These are phyloP conservation scores for Leccinum broughii DNA, from an alignment of 768 basidiomycete species.

Conservation along the genomic window DNA sequence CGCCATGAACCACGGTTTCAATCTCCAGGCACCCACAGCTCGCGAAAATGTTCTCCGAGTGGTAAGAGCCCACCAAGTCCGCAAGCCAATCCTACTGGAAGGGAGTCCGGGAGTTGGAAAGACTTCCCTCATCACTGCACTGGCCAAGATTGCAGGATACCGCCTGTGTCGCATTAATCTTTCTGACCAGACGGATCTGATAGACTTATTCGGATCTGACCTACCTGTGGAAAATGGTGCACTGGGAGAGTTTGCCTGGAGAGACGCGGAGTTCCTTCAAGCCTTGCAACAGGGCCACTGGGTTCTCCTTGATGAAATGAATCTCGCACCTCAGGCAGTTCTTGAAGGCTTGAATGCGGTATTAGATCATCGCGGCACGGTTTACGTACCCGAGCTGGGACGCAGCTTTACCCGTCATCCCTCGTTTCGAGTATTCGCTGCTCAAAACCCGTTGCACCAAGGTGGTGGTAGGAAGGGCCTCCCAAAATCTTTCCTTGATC, in stretches of 20 bases:
- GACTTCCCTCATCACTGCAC: constrained; percentile 86
- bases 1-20: constrained; percentile 53
- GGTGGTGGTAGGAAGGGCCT: constrained; percentile 97
- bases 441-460: constrained; percentile 95
- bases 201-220: constrained; percentile 95
- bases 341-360: constrained; percentile 97
- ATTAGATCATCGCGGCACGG: constrained; percentile 91
- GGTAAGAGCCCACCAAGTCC: constrained; percentile 83
- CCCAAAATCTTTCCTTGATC: constrained; percentile 95
- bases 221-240: constrained; percentile 90
- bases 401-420: constrained; percentile 87
- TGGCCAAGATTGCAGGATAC: constrained; percentile 80
- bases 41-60: constrained; percentile 85
- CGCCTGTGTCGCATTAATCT: constrained; percentile 90
- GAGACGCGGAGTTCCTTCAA: constrained; percentile 91
- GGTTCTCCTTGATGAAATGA: constrained; percentile 99
- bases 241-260: constrained; percentile 95
- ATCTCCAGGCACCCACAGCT: constrained; percentile 87
- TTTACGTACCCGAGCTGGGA: constrained; percentile 93
- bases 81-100: constrained; percentile 91
- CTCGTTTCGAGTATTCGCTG: constrained; percentile 95
- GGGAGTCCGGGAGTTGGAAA: constrained; percentile 99
- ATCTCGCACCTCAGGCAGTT: constrained; percentile 93
- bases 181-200: constrained; percentile 96
- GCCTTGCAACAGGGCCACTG: constrained; percentile 95